Conservation (phyloP, 805 yeast genomes). For the Candida fluviatilis region DNA sequence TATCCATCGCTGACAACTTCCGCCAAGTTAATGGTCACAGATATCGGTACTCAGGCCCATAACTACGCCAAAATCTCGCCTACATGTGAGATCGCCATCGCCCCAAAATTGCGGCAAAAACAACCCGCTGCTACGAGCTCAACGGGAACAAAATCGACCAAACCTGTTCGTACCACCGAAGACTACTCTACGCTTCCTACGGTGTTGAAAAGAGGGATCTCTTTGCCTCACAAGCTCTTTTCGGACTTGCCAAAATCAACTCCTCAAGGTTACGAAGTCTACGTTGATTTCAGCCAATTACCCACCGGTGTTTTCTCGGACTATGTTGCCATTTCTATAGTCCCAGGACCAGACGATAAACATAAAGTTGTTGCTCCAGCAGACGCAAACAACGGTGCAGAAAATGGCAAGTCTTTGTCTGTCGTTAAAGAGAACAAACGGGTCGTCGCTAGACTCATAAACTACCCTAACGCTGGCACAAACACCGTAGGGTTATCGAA, state of each 20-base stretch:
- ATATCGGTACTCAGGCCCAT: slow-evolving; percentile 40
- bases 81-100: slow-evolving; percentile 67
- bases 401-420: slow-evolving; percentile 10
- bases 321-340: slow-evolving; percentile 47
- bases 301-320: slow-evolving; percentile 23
- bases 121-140: slow-evolving; percentile 23
- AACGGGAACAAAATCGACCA: slow-evolving; percentile 18
- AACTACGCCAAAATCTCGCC: slow-evolving; percentile 53
- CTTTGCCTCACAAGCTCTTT: slow-evolving; percentile 49
- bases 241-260: slow-evolving; percentile 13
- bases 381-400: slow-evolving; percentile 6
- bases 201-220: slow-evolving; percentile 48
- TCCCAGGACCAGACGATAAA: slow-evolving; percentile 47
- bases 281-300: slow-evolving; percentile 38
- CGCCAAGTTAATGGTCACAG: slow-evolving; percentile 53
- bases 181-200: slow-evolving; percentile 26
- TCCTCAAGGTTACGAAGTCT: slow-evolving; percentile 38
- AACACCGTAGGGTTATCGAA: slow-evolving; percentile 50
- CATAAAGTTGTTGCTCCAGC: slow-evolving; percentile 12
- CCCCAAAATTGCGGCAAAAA: slow-evolving; percentile 49
- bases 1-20: slow-evolving; percentile 59
- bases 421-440: slow-evolving; percentile 32
- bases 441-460: slow-evolving; percentile 50
- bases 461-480: slow-evolving; percentile 23
- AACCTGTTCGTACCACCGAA: slow-evolving; percentile 16